Base-by-base conservation (phyloP, 768 basidiomycete genomes). In the Nidularia pulvinata region DNA sequence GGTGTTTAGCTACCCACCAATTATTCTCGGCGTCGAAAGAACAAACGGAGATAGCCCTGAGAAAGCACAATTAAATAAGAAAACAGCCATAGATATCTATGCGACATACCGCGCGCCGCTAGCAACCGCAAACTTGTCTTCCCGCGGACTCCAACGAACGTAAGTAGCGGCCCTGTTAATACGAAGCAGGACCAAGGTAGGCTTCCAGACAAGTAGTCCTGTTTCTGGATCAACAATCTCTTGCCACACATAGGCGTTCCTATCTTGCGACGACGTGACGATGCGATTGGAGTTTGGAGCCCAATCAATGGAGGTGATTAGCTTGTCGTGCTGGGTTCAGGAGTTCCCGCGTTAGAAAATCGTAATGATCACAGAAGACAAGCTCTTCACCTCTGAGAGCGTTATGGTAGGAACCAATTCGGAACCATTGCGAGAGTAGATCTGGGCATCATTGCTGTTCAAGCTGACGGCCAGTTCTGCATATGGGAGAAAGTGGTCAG, bases 161-260 rank as follows among this genome's bases (percentile, higher is more conserved):
- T 84, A 85, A 1, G 97, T 99, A 1, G 97, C 97, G 1, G 97
- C 95, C 43, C 97, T 80, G 71, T 98, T 98, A 77, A 99, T 89
- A 53, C 95, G 83, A 51, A 99, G 81, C 54, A 98, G 69, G 19
- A 98, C 97, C n/a, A 99, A 80, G 2, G 95, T 96, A 3, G 97
- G 97, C 72, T 95, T 95, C 97, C 97, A 99, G 51, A 82, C 64
- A 49, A 79, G 66, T 45, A 76, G 80, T 5, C 92, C 92, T 0
- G 91, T 89, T 54, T 79, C 75, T 1, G 86, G 77, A 61, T 95
- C 90, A 32, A 82, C 77, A 7, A 82, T 83, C 65, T 90, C 86
- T 51, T 93, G 88, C 97, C 97, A 99, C 33, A 99, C 97, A 65
- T 99, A 99, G 36, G 97, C 96, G 67, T 99, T 99, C 51, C 97